These are phyloP conservation scores for Cucumis melo DNA, from an alignment of 306 rosid species.

Conservation along the genomic window DNA sequence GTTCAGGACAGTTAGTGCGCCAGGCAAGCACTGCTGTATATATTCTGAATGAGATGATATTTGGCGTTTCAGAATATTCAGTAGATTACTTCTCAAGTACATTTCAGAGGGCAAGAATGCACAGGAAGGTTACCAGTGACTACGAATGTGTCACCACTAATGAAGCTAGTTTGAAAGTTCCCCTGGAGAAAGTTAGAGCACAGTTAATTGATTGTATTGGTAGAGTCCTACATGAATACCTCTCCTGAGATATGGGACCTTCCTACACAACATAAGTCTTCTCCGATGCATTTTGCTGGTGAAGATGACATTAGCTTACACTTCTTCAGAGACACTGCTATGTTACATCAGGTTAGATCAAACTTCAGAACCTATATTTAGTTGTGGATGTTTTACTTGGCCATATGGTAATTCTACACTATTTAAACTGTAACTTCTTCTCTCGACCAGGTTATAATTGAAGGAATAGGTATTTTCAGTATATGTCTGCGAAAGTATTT, in stretches of 20 bases:
- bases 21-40: slow-evolving; percentile 90
- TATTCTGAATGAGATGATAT: slow-evolving; percentile 83
- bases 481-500: slow-evolving; percentile 72
- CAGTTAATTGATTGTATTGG: slow-evolving; percentile 66
- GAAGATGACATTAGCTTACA: slow-evolving; percentile 44
- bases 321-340: slow-evolving; percentile 59
- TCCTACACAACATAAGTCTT: slow-evolving; percentile 33
- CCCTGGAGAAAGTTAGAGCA: slow-evolving; percentile 36
- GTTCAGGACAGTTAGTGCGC: slow-evolving; percentile 76
- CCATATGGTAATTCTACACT: slow-evolving; percentile 5
- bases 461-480: slow-evolving; percentile 74
- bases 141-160: too few relatives aligned
- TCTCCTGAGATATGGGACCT: slow-evolving; percentile 82
- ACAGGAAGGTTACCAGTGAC: slow-evolving; percentile 18
- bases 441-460: slow-evolving; percentile 71
- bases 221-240: slow-evolving; percentile 71
- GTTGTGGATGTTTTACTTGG: background rate
- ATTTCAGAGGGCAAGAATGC: slow-evolving; percentile 37
- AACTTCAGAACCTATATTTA: slow-evolving; percentile 8
- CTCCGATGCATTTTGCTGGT: slow-evolving; percentile 25
- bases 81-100: slow-evolving; percentile 28
- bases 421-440: slow-evolving; percentile 16
- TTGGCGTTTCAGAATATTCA: slow-evolving; percentile 74
- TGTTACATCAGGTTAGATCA: slow-evolving; percentile 68
- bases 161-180: slow-evolving; percentile 50